phyloP scores from a whole-genome alignment of 768 basidiomycete species.

The Rhodotorula diobovata region DNA sequence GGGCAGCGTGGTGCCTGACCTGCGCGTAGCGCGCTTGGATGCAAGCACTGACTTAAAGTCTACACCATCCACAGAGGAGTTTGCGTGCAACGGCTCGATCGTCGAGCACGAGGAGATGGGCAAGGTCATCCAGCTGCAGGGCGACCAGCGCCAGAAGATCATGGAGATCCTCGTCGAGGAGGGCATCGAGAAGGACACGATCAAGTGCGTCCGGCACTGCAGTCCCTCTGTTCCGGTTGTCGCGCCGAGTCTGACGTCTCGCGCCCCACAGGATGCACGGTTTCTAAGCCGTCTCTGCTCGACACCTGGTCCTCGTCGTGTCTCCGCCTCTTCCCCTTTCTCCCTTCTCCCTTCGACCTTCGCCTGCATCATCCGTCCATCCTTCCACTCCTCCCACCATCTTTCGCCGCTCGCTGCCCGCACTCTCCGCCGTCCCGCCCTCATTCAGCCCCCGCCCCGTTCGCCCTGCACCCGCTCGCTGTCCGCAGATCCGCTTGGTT shows the following conservation, averaged over 20 bases:
- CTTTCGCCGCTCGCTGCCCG: too few relatives aligned
- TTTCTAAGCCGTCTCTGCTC: constrained; percentile 31
- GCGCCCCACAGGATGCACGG: constrained; percentile 40
- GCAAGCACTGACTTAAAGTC: too few relatives aligned
- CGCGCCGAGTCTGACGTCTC: neutral
- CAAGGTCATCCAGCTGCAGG: constrained; percentile 95
- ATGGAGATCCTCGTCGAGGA: constrained; percentile 77
- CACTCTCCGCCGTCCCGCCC: neutral
- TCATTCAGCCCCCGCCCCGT: too few relatives aligned
- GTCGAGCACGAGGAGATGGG: constrained; percentile 94
- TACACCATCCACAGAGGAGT: constrained; percentile 53
- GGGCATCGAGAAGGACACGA: constrained; percentile 54
- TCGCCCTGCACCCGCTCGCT: too few relatives aligned
- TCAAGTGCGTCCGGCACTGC: constrained; percentile 43
- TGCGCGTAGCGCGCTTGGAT: too few relatives aligned
- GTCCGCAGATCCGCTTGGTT: too few relatives aligned
- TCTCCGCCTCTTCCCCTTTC: neutral
- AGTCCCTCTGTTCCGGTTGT: too few relatives aligned
- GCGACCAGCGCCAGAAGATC: constrained; percentile 92
- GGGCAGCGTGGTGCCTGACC: accelerated
- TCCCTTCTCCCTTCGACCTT: neutral
- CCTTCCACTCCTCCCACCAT: too few relatives aligned
- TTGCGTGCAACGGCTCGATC: constrained; percentile 72
- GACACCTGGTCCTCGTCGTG: neutral
- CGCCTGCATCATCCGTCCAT: too few relatives aligned